A percentile compares a stretch with the other conserved stretches of the same genome.
Evolutionary conservation across 805 yeast species (phyloP).

Genomic region (Wickerhamomyces sydowiorum): DNA sequence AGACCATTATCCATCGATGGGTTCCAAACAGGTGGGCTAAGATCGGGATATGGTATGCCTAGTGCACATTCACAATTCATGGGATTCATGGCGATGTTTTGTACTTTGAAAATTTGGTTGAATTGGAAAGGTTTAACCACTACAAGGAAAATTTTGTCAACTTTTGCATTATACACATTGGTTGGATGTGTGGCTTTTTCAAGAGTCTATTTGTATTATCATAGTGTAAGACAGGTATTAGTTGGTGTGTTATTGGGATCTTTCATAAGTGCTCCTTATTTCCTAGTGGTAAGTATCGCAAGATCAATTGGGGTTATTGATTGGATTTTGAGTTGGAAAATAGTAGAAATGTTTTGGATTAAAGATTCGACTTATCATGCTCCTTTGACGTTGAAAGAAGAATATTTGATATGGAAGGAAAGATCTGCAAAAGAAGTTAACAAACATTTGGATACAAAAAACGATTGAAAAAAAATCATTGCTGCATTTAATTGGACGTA

Average conservation of each 20-base stretch:
- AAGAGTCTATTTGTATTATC: conserved; percentile 75
- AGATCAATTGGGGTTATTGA: conserved; percentile 66
- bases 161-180: conserved; percentile 22
- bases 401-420: conserved; percentile 30
- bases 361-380: conserved; percentile 55
- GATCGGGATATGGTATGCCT: conserved; percentile 90
- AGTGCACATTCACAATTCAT: conserved; percentile 95
- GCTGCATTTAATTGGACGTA: too few species aligned
- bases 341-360: conserved; percentile 44
- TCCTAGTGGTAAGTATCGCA: conserved; percentile 40
- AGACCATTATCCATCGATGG: conserved; percentile 52
- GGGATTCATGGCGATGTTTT: conserved; percentile 72
- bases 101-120: conserved; percentile 36
- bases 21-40: conserved; percentile 32
- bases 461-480: too few species aligned
- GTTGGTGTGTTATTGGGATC: conserved; percentile 68
- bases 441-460: too few species aligned
- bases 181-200: conserved; percentile 52
- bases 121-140: conserved; percentile 35
- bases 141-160: conserved; percentile 25
- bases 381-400: conserved; percentile 42
- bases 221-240: conserved; percentile 62
- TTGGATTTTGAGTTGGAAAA: conserved; percentile 55
- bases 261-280: conserved; percentile 53
- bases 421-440: conserved; percentile 14